These are phyloP conservation scores for Metschnikowia proteae DNA, from an alignment of 805 yeast genomes.

Conservation along the genomic window DNA sequence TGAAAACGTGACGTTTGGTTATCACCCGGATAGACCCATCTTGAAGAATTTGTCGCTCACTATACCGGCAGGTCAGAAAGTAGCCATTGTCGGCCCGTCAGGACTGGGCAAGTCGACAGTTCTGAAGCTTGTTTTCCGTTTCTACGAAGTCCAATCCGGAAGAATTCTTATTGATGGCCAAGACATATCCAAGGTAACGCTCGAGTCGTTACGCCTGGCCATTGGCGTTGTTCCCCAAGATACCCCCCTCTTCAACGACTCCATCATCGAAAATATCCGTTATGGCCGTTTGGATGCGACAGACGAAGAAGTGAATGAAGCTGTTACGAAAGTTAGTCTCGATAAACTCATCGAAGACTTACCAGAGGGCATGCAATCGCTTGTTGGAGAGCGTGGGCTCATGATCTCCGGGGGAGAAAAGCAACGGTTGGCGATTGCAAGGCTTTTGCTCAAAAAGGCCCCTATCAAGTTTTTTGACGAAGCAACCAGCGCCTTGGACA, in stretches of 20 bases:
- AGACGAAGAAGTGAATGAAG: conserved; percentile 64
- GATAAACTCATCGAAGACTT: conserved; percentile 58
- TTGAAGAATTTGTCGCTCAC: conserved; percentile 74
- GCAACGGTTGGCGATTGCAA: conserved; percentile 89
- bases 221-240: conserved; percentile 98
- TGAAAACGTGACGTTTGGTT: conserved; percentile 91
- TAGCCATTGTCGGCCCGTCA: conserved; percentile 94
- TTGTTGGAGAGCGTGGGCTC: conserved; percentile 96
- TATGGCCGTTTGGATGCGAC: conserved; percentile 77
- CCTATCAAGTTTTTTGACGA: conserved; percentile 95
- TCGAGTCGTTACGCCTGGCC: conserved; percentile 67
- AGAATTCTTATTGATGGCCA: conserved; percentile 83
- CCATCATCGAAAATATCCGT: conserved; percentile 80
- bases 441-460: conserved; percentile 79
- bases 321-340: conserved; percentile 68
- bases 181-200: conserved; percentile 69
- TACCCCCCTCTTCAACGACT: conserved; percentile 90
- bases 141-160: conserved; percentile 80
- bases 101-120: conserved; percentile 96
- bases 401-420: conserved; percentile 99
- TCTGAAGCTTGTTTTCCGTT: conserved; percentile 76
- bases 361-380: conserved; percentile 80
- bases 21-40: conserved; percentile 85
- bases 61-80: conserved; percentile 86
- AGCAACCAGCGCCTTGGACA: conserved; percentile 94